Evolutionary conservation across 768 basidiomycete genomes (phyloP).

Genomic region (Calocybe cyanea): DNA sequence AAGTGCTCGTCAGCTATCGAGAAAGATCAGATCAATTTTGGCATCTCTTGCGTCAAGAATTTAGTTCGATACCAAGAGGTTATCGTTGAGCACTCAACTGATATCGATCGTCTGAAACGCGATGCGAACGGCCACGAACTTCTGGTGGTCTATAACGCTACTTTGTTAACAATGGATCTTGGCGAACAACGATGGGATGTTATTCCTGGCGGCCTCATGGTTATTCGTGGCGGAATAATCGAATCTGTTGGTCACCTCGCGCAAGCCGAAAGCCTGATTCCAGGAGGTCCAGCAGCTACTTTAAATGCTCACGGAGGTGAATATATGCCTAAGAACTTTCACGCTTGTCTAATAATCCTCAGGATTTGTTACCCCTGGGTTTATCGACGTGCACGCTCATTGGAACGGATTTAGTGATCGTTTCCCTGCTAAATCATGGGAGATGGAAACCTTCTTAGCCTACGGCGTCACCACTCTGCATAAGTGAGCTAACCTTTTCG

Average conservation of each 20-base stretch:
- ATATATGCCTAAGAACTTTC: conserved; percentile 8
- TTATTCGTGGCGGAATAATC: conserved; percentile 57
- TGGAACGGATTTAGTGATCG: conserved; percentile 53
- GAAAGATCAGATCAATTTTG: conserved; percentile 51
- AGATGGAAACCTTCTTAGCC: conserved; percentile 69
- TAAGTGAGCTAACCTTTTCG: conserved; percentile 50
- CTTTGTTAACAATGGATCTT: conserved; percentile 64
- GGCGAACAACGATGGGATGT: conserved; percentile 47
- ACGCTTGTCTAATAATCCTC: neutral
- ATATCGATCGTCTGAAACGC: conserved; percentile 53
- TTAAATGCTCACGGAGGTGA: conserved; percentile 63
- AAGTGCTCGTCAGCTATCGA: conserved; percentile 46
- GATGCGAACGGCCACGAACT: conserved; percentile 36
- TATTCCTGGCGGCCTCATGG: conserved; percentile 46
- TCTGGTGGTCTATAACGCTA: conserved; percentile 64
- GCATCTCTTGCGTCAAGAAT: conserved; percentile 56
- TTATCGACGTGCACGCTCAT: conserved; percentile 76
- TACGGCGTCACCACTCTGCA: conserved; percentile 76
- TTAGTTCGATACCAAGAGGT: conserved; percentile 59
- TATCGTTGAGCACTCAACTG: conserved; percentile 55
- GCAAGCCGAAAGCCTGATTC: conserved; percentile 19
- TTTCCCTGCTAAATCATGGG: conserved; percentile 68
- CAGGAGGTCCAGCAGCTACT: conserved; percentile 38
- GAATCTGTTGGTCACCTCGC: conserved; percentile 37
- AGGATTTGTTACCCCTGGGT: conserved; percentile 70